Evolutionary conservation across 768 basidiomycete species (phyloP), one percentile per base, ranked within the genome.

Genomic region (Suillus subluteus): DNA sequence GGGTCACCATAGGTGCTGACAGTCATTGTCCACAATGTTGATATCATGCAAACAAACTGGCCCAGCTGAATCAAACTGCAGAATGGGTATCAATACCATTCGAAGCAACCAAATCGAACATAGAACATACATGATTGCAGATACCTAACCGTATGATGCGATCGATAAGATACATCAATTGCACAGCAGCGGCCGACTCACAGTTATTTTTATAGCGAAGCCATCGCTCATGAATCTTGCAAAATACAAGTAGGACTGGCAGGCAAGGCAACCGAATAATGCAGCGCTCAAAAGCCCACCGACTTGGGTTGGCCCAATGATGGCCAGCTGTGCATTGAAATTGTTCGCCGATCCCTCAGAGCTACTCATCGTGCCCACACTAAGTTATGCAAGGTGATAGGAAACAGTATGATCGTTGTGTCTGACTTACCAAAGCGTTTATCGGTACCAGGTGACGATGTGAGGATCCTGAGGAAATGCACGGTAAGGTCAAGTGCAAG

Each of bases 191-290:
- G 23, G 15, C 13, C 2, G n/a, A 40, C 58, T 58, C 12, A 58
- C 67, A 8, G 38, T 50, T 26, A 26, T 32, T 52, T 67, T 67
- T 37, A 67, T 30, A n/a, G 46, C 21, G 18, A 48, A 16, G 38
- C 68, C 63, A n/a, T 64, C 55, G 18, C 37, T 58, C 15, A 23
- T 18, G 63, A 68, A 72, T 16, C 23, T 66, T 26, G 63, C 38
- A 50, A 66, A 66, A 62, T 72, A 70, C 21, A 63, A 38, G 58
- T 70, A 68, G 15, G 48, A 32, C 61, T 72, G 71, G 41, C 59
- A 48, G 6, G 62, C 61, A 30, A 65, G 43, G 35, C 71, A 62
- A 21, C 71, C 71, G 38, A 72, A 70, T 9, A 70, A 62, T 38
- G 65, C 43, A 18, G 58, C 44, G 12, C 63, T 64, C 12, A 68